Evolutionary conservation across 176 grass and related monocot genomes (phyloP).

Genomic region (Chrysopogon serrulatus): DNA sequence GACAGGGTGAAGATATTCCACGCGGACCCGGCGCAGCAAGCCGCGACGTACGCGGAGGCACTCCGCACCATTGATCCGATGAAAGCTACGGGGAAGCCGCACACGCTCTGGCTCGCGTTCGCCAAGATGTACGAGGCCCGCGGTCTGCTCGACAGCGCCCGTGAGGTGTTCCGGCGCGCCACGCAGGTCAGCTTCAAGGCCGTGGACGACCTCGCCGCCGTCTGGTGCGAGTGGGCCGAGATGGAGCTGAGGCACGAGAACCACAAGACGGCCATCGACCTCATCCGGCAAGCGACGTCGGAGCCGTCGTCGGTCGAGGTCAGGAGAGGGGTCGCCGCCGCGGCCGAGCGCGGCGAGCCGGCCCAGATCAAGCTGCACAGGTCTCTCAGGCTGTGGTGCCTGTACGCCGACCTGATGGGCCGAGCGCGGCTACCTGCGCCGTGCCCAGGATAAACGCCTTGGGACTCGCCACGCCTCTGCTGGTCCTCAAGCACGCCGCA

Average conservation of each 20-base stretch:
- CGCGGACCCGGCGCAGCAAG: slow-evolving; percentile 43
- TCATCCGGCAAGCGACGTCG: slow-evolving; percentile 54
- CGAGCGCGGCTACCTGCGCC: slow-evolving; percentile 40
- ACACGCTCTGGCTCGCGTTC: slow-evolving; percentile 71
- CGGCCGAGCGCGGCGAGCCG: slow-evolving; percentile 30
- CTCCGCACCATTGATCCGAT: slow-evolving; percentile 54
- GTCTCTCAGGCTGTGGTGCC: slow-evolving; percentile 57
- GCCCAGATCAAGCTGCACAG: slow-evolving; percentile 52
- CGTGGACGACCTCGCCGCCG: slow-evolving; percentile 49
- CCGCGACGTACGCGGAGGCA: slow-evolving; percentile 49
- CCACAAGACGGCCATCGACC: slow-evolving; percentile 33
- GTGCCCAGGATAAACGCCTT: slow-evolving; percentile 65
- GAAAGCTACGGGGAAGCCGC: slow-evolving; percentile 64
- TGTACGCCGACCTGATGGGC: slow-evolving; percentile 73
- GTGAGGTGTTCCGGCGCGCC: slow-evolving; percentile 51
- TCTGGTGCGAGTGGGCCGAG: slow-evolving; percentile 66
- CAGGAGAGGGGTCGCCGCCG: slow-evolving; percentile 31
- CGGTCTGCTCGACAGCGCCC: slow-evolving; percentile 44
- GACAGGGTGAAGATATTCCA: slow-evolving; percentile 54
- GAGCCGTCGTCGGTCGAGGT: slow-evolving; percentile 44
- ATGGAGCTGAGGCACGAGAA: slow-evolving; percentile 61
- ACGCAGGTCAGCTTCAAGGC: slow-evolving; percentile 59
- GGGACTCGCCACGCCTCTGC: slow-evolving; percentile 50
- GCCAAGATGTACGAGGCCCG: slow-evolving; percentile 60
- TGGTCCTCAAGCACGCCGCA: slow-evolving; percentile 61